These are phyloP conservation scores for Tuber indicum DNA, from an alignment of 495 filamentous ascomycete genomes.

Conservation along the genomic window DNA sequence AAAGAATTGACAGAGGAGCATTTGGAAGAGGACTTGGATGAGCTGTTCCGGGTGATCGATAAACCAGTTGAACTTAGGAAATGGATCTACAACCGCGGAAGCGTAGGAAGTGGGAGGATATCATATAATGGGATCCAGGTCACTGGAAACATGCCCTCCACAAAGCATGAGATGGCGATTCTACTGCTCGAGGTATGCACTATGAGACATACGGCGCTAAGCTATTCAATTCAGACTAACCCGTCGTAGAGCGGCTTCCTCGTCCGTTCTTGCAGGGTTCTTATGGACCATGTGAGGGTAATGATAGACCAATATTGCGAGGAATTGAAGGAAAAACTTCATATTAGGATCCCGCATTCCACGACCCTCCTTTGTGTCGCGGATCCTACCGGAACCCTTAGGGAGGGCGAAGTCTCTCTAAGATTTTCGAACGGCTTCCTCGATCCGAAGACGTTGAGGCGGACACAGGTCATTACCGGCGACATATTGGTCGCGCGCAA, in stretches of 20 bases:
- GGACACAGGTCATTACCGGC: slow-evolving; percentile 44
- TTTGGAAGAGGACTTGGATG: slow-evolving; percentile 54
- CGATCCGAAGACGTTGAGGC: slow-evolving; percentile 53
- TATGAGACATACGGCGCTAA: neutral
- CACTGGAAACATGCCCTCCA: slow-evolving; percentile 15
- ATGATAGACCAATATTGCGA: slow-evolving; percentile 54
- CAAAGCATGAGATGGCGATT: slow-evolving; percentile 32
- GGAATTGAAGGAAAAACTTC: slow-evolving; percentile 55
- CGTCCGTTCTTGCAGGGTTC: slow-evolving; percentile 53
- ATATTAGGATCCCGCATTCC: slow-evolving; percentile 66
- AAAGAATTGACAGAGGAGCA: slow-evolving; percentile 54
- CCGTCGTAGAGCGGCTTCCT: slow-evolving; percentile 55
- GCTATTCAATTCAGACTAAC: neutral
- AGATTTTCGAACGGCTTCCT: slow-evolving; percentile 64
- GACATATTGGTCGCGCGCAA: slow-evolving; percentile 78
- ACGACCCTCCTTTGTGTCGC: slow-evolving; percentile 74
- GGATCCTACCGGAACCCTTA: slow-evolving; percentile 65
- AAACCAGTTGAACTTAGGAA: slow-evolving; percentile 49
- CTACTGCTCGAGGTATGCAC: slow-evolving; percentile 40
- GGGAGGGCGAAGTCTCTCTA: slow-evolving; percentile 70
- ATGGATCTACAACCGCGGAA: slow-evolving; percentile 51
- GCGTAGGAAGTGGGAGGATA: slow-evolving; percentile 40
- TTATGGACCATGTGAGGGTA: slow-evolving; percentile 54
- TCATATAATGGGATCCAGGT: slow-evolving; percentile 43
- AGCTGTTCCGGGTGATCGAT: slow-evolving; percentile 54